Percentiles rank a stretch among this genome's conserved stretches.
phyloP scores from a whole-genome alignment of 2,329 filamentous ascomycete species.

The Diplocarpon rosae region DNA sequence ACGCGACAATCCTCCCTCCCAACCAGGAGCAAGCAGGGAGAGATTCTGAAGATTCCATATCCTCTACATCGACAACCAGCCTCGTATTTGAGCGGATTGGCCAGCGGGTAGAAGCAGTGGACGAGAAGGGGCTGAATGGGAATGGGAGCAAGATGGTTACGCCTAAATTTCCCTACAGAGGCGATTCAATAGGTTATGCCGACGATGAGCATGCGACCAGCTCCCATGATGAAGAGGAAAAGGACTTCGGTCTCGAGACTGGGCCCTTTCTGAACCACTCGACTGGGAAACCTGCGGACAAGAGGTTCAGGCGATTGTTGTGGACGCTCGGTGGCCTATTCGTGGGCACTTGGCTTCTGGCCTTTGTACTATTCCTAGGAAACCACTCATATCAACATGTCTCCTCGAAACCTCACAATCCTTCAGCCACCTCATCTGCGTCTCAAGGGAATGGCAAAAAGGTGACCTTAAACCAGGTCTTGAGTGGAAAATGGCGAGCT shows the following conservation, averaged over 20 bases:
- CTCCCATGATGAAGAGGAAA: constrained; percentile 21
- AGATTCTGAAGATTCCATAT: constrained; percentile 39
- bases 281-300: constrained; percentile 46
- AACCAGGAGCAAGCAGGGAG: constrained; percentile 13
- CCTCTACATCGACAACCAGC: constrained; percentile 75
- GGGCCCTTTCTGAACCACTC: constrained; percentile 29
- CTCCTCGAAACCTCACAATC: constrained; percentile 55
- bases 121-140: constrained; percentile 14
- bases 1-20: constrained; percentile 21
- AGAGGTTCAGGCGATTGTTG: constrained; percentile 43
- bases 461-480: constrained; percentile 61
- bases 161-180: constrained; percentile 20
- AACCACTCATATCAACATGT: constrained; percentile 55
- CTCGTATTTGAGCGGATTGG: constrained; percentile 69
- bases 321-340: constrained; percentile 51
- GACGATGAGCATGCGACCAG: constrained; percentile 19
- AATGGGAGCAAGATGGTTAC: constrained; percentile 19
- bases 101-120: constrained; percentile 31
- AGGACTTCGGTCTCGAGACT: constrained; percentile 37
- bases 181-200: constrained; percentile 19
- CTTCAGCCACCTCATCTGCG: constrained; percentile 43
- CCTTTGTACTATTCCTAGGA: constrained; percentile 55
- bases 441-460: constrained; percentile 56
- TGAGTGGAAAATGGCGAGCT: constrained; percentile 54
- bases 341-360: constrained; percentile 56